Conservation (phyloP, 345 rosid species). For the Syzygium aqueum region DNA sequence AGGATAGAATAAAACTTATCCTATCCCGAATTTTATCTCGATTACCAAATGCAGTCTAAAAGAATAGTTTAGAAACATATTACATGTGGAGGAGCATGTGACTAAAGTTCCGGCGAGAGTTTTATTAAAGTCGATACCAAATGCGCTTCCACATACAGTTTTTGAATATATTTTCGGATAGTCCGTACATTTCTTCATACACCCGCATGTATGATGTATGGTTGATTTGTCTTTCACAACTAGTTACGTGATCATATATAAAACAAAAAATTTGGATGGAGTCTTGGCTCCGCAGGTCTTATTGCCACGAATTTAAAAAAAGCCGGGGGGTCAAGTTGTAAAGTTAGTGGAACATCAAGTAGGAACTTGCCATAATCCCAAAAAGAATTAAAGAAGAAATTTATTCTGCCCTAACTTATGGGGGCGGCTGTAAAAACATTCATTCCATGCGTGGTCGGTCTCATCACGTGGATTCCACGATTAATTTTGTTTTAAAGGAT, state of each 20-base stretch:
- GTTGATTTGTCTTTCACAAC: background rate
- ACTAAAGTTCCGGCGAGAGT: background rate
- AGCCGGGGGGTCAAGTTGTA: background rate
- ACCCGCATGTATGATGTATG: background rate
- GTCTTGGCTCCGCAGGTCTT: background rate
- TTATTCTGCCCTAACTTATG: background rate
- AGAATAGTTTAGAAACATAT: background rate
- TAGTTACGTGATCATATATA: background rate
- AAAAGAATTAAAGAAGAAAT: background rate
- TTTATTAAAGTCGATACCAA: background rate
- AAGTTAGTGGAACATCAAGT: background rate
- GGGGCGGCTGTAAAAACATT: background rate
- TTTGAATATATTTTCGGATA: background rate
- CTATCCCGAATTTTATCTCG: too few species aligned
- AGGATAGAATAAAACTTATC: too few species aligned
- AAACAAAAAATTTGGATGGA: rapidly evolving
- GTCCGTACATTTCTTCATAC: too few species aligned
- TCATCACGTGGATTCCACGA: background rate
- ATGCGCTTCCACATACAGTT: background rate
- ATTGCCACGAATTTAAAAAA: background rate
- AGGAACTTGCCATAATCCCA: background rate
- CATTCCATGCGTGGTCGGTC: background rate
- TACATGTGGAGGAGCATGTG: rapidly evolving
- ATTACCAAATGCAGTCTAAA: background rate
- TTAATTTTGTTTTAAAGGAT: background rate